Percentiles rank a stretch among this genome's conserved stretches.
Evolutionary conservation across 306 rosid genomes (phyloP).

Genomic region (Vigna mungo): DNA sequence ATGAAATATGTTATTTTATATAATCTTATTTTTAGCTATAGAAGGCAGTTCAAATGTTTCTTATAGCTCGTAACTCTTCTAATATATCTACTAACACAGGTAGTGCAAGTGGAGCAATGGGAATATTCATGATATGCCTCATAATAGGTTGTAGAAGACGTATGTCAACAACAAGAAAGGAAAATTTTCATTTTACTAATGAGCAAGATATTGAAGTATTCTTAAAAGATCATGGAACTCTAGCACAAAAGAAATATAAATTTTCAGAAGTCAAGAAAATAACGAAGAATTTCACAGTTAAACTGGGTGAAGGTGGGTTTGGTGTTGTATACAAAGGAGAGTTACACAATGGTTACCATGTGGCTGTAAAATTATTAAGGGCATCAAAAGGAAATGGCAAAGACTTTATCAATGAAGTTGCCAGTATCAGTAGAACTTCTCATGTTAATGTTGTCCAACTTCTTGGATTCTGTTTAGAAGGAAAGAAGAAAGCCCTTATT

Average conservation of each 20-base stretch:
- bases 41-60: too few species aligned
- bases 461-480: conserved; percentile 57
- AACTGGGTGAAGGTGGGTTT: conserved; percentile 16
- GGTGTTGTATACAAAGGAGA: conserved; percentile 42
- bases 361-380: conserved; percentile 53
- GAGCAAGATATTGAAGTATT: neutral
- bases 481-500: conserved; percentile 43
- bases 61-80: too few species aligned
- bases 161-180: too few species aligned
- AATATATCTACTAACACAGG: too few species aligned
- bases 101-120: too few species aligned
- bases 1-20: too few species aligned
- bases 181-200: too few species aligned
- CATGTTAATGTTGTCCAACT: conserved; percentile 53
- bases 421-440: neutral
- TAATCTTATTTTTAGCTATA: too few species aligned
- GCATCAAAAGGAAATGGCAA: conserved; percentile 47
- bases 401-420: conserved; percentile 49
- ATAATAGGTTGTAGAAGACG: too few species aligned
- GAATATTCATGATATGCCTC: too few species aligned
- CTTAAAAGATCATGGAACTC: too few species aligned
- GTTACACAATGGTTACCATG: neutral
- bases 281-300: conserved; percentile 47
- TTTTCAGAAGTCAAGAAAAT: conserved; percentile 47
- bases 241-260: too few species aligned